Percentiles rank a stretch among this genome's conserved stretches.
These are phyloP conservation scores for Dalbergia oliveri DNA, from an alignment of 306 rosid species.

Conservation along the genomic window DNA sequence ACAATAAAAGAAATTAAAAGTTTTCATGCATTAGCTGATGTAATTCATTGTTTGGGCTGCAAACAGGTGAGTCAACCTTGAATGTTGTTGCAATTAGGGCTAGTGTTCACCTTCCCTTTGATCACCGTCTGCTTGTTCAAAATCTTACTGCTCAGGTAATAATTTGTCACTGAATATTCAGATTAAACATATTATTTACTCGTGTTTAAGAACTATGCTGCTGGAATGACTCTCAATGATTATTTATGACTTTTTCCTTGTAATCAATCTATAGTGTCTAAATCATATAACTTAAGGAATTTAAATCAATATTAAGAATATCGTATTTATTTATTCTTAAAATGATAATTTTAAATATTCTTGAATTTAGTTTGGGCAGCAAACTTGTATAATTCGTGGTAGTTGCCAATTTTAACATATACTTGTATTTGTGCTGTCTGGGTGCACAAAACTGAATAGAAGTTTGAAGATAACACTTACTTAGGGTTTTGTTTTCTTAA, in stretches of 20 bases:
- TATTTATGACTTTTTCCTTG: constrained; percentile 22
- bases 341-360: constrained; percentile 4
- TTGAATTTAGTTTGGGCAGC: constrained; percentile 3
- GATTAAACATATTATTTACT: constrained; percentile 6
- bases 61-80: constrained; percentile 82
- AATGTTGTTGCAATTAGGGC: constrained; percentile 85
- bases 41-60: constrained; percentile 47
- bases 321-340: neutral
- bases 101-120: constrained; percentile 83
- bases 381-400: constrained; percentile 2
- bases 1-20: constrained; percentile 16
- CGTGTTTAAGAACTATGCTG: constrained; percentile 14
- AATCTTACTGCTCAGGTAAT: constrained; percentile 90
- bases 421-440: neutral
- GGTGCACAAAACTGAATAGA: neutral
- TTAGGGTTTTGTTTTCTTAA: neutral
- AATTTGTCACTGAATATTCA: constrained; percentile 6
- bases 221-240: constrained; percentile 8
- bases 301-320: neutral
- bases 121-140: constrained; percentile 80
- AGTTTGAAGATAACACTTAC: constrained; percentile 13
- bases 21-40: constrained; percentile 42
- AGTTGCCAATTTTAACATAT: neutral
- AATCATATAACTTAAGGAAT: neutral
- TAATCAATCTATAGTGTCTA: constrained; percentile 4